Evolutionary conservation across 768 basidiomycete species (phyloP), one percentile per base, ranked within the genome.

Genomic region (Rhizopogon roseolus): DNA sequence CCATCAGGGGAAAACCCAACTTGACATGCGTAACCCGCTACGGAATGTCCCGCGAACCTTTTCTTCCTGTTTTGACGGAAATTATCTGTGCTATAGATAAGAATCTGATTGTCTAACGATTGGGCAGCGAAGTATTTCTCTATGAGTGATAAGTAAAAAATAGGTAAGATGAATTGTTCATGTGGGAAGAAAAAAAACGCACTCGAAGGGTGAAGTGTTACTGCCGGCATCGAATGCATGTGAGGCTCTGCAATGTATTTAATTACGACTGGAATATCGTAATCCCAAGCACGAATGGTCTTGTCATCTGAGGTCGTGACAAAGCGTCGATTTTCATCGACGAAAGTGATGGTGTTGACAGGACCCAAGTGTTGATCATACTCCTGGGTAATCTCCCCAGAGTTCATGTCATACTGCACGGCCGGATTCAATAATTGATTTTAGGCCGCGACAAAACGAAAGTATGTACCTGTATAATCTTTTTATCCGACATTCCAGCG

Each of bases 171-270:
- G 6, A 36, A 51, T 38, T 10, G 27, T 41, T 10, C 44, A 61
- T 22, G 57, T 25, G 37, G 44, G 55, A 56, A 32, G n/a, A 52
- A 53, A 52, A 14, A 14, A 37, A 11, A 83, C 93, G 53, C 67
- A 98, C 96, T 89, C 53, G 85, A 95, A 22, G 97, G 96, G 69
- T 98, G 94, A 27, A 96, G 72, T 5, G 94, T 95, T 44, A 98
- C 95, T 16, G 97, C 91, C 6, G 97, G 97, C 95, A 99, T 98
- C 16, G 93, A 97, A 73, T 99, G 95, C 97, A 99, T 98, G 66
- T 93, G 86, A 4, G 97, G 97, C 70, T 99, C 97, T 17, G 97
- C 96, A 55, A 98, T 98, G 69, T 98, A 97, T 71, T 99, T 99
- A 78, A 99, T 98, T 50, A 97, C 93, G 36, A 98, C 97, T 5